Base-by-base conservation (phyloP, 306 rosid species). In the Cucurbita ficifolia region DNA sequence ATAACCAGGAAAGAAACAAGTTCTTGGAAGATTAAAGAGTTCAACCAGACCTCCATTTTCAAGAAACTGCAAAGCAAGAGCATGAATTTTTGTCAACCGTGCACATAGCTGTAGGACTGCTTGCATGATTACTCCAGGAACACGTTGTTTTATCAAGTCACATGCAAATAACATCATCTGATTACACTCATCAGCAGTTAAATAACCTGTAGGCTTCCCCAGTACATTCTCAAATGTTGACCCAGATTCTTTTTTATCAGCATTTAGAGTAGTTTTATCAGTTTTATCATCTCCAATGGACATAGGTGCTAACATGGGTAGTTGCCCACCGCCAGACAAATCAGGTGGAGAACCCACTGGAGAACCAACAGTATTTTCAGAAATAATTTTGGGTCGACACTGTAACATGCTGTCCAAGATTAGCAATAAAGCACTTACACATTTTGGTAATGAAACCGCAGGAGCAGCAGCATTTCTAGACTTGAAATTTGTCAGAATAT, bases 31-130 rank as follows among this genome's bases (percentile, higher is more conserved):
- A 77, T 84, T 84, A 81, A 95, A 91, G 42, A 95, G 92, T 70
- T 90, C 86, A 46, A 82, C 75, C 80, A 95, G 73, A 77, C 99
- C 97, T 72, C 97, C 99, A 88, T 82, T 88, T 85, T 91, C 99
- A 82, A 95, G 96, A 75, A 91, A 91, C 76, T 86, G 92, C 81
- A 89, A 75, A 75, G 97, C 96, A 54, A 91, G 87, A 69, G 82
- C 72, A 82, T 95, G 97, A 62, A 90, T 74, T 88, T 91, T 95
- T 10, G 99, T 95, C 85, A 95, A 84, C 71, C 88, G 95, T 59
- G 97, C 89, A 84, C 99, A 95, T 73, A 95, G 79, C 79, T 91
- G 99, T 80, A 95, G 81, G 74, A 91, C 97, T 82, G 97, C 99
- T 84, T 95, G 99, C 99, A 95, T 95, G 78, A 89, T 89, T 77